Evolutionary conservation across 2,329 filamentous ascomycete species (phyloP), one percentile per base, ranked within the genome.

Genomic region (Xylariaceae sp.): DNA sequence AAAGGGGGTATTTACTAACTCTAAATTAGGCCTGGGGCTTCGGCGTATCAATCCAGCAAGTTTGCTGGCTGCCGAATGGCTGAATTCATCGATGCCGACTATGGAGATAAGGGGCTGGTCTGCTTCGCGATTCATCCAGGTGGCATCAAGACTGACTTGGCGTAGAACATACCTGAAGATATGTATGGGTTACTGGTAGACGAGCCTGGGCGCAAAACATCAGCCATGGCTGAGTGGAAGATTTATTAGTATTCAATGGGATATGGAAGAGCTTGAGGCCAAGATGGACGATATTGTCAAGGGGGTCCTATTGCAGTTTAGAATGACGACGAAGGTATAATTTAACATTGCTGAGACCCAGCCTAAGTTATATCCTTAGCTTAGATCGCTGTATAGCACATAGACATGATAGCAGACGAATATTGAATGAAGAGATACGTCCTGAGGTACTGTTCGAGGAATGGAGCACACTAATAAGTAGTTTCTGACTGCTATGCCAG

Each of bases 41-140:
- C 75, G 9, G 72, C 73, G 0, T 83, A 83, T 62, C 77, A 80
- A 62, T 70, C 71, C 2, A 69, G 70, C 47, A 82, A 82, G 61
- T 71, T 81, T 40, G 75, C 77, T 0, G 57, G 77, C 1, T 66
- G 73, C 46, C 74, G 78, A 4, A 65, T 82, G 12, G 75, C 70
- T 18, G 76, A 83, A 62, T 79, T 76, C 55, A 54, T 79, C 19
- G 68, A 67, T 3, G 56, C 56, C 26, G 80, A 83, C 58, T 77
- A 82, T 59, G 64, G 63, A 7, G 67, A 72, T 9, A 64, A 78
- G 44, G 76, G 76, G 0, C 58, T 80, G 1, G 63, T 81, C 9
- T 72, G 72, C n/a, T 72, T 73, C 41, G 63, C 71, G 2, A 51
- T 80, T 3, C 77, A 82, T 63, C 80, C 80, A 0, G 80, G 80